Percentiles rank a stretch among this genome's conserved stretches.
These are phyloP conservation scores for Thalassiosira sp. DNA, from an alignment of 352 stramenopile species.

Conservation along the genomic window DNA sequence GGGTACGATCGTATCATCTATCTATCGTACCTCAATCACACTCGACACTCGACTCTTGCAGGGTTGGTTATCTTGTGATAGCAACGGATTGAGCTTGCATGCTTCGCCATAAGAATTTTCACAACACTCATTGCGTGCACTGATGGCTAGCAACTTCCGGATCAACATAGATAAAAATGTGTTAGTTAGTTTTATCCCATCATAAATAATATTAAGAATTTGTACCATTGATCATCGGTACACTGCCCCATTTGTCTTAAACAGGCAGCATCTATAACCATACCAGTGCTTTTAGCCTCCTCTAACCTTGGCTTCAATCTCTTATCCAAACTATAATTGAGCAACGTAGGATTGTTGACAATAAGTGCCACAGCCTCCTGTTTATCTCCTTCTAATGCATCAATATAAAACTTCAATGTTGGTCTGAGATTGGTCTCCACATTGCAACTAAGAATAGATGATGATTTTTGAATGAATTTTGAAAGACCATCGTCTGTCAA, in stretches of 20 bases:
- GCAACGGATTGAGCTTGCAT: too few relatives aligned
- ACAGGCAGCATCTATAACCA: constrained; percentile 2
- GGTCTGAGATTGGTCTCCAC: constrained; percentile 12
- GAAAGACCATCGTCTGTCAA: constrained; percentile 12
- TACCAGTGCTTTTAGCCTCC: neutral
- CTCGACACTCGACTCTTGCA: too few relatives aligned
- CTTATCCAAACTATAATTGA: constrained; percentile 30
- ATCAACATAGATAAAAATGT: too few relatives aligned
- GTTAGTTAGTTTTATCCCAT: too few relatives aligned
- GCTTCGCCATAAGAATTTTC: too few relatives aligned
- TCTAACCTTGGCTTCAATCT: constrained; percentile 17
- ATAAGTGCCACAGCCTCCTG: neutral
- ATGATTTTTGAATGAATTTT: constrained; percentile 11
- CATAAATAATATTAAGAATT: too few relatives aligned
- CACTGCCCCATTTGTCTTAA: constrained; percentile 3
- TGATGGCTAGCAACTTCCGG: too few relatives aligned
- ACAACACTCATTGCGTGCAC: too few relatives aligned
- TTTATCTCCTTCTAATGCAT: constrained; percentile 20
- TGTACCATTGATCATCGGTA: constrained; percentile 12
- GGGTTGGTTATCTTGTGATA: too few relatives aligned
- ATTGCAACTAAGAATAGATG: constrained; percentile 15
- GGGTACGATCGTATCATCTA: too few relatives aligned
- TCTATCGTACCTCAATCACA: too few relatives aligned
- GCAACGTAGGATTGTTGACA: constrained; percentile 14
- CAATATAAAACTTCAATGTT: constrained; percentile 19